phyloP scores from a whole-genome alignment of 139 green algal genomes.

The Picochlorum sp. region DNA sequence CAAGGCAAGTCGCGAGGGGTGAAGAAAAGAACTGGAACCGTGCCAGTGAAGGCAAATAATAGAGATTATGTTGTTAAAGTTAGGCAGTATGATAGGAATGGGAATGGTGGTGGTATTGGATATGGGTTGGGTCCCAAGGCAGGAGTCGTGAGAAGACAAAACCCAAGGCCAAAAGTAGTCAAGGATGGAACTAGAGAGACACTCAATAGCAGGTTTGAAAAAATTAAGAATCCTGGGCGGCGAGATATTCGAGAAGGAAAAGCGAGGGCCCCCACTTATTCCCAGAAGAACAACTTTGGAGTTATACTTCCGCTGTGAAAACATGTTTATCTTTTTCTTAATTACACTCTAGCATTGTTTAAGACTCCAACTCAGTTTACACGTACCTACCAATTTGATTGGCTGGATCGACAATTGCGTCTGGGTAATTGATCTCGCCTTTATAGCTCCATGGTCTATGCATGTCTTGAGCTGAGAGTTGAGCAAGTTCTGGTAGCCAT shows the following conservation, averaged over 20 bases:
- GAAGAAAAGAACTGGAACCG: neutral
- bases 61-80: neutral
- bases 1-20: neutral
- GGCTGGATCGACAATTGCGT: constrained; percentile 3
- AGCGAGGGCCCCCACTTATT: too few species aligned
- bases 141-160: neutral
- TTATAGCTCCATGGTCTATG: neutral
- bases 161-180: neutral
- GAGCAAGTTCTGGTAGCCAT: constrained; percentile 40
- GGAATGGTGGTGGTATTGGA: neutral
- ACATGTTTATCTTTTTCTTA: too few species aligned
- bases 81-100: constrained; percentile 1
- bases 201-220: neutral
- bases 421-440: neutral
- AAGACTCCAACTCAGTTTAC: too few species aligned
- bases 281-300: neutral
- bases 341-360: too few species aligned
- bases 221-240: neutral
- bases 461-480: neutral
- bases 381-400: constrained; percentile 14
- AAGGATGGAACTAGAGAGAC: neutral
- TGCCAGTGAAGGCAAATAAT: neutral
- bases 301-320: neutral
- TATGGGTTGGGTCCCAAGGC: neutral
- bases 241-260: too few species aligned